A percentile compares a stretch with the other conserved stretches of the same genome.
Evolutionary conservation across 2,329 filamentous ascomycete genomes (phyloP).

Genomic region (Curvularia lunata): DNA sequence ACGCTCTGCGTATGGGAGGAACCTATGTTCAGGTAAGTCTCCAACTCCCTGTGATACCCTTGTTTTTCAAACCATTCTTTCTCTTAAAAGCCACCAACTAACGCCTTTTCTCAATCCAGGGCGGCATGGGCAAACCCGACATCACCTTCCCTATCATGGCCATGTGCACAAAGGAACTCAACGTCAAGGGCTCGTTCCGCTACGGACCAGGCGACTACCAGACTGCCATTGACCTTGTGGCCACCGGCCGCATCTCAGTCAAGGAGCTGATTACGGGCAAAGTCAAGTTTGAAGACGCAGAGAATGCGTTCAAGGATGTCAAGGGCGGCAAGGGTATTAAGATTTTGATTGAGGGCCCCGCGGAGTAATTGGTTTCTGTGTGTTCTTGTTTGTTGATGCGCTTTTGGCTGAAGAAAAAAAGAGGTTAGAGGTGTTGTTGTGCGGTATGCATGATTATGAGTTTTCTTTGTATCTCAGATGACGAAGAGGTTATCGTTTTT

Average conservation of each 20-base stretch:
- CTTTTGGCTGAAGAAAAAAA: background rate
- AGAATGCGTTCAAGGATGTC: constrained; percentile 85
- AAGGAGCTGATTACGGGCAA: constrained; percentile 81
- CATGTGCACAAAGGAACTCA: constrained; percentile 87
- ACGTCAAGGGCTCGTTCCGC: constrained; percentile 84
- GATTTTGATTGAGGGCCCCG: constrained; percentile 60
- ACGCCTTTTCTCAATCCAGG: constrained; percentile 23
- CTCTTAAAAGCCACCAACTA: background rate
- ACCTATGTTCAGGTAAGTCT: constrained; percentile 53
- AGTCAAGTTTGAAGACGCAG: constrained; percentile 81
- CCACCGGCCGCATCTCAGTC: constrained; percentile 70
- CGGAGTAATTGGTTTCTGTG: constrained; percentile 18
- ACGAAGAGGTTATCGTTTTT: background rate
- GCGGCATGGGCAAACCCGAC: constrained; percentile 84
- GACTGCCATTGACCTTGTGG: constrained; percentile 79
- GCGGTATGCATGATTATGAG: background rate
- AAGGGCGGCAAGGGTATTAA: constrained; percentile 81
- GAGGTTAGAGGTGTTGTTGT: background rate
- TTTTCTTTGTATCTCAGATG: background rate
- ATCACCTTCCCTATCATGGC: constrained; percentile 93
- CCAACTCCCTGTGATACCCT: too few relatives aligned
- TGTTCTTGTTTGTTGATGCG: background rate
- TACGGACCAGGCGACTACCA: constrained; percentile 89
- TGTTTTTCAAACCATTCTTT: too few relatives aligned
- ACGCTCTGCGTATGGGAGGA: constrained; percentile 56